Percentiles rank a stretch among this genome's conserved stretches.
These are phyloP conservation scores for Penicillium sp. DNA, from an alignment of 2,329 filamentous ascomycete genomes.

Conservation along the genomic window DNA sequence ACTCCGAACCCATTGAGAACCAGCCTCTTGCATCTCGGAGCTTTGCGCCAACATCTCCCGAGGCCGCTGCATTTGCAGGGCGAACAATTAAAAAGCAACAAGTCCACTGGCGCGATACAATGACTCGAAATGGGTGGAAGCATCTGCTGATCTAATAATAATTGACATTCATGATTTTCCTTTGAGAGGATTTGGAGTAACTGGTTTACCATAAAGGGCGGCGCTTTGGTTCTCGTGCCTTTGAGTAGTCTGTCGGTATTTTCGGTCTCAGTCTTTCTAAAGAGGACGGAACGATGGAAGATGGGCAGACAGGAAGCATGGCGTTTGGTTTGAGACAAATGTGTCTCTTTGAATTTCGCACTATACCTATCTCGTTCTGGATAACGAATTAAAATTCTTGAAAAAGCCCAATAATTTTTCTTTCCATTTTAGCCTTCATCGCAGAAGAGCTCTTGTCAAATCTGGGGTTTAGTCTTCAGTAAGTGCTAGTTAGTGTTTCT, in stretches of 20 bases:
- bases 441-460: too few relatives aligned
- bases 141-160: conserved; percentile 75
- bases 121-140: conserved; percentile 89
- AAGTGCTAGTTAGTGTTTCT: too few relatives aligned
- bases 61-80: conserved; percentile 11
- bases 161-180: neutral
- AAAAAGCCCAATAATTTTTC: neutral
- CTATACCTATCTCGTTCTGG: neutral
- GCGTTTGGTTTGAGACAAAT: neutral
- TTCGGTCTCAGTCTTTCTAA: neutral
- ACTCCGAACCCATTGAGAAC: neutral
- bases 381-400: neutral
- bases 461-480: too few relatives aligned
- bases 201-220: neutral
- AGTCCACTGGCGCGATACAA: conserved; percentile 92
- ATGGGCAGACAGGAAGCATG: neutral
- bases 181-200: neutral
- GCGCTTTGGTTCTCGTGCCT: neutral
- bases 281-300: neutral
- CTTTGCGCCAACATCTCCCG: neutral
- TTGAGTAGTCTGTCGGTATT: neutral
- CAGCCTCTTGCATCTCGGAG: neutral
- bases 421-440: neutral
- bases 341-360: neutral
- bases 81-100: conserved; percentile 50